A percentile compares a stretch with the other conserved stretches of the same genome.
Conservation (phyloP, 108 stramenopile species). For the Tribonema minus region DNA sequence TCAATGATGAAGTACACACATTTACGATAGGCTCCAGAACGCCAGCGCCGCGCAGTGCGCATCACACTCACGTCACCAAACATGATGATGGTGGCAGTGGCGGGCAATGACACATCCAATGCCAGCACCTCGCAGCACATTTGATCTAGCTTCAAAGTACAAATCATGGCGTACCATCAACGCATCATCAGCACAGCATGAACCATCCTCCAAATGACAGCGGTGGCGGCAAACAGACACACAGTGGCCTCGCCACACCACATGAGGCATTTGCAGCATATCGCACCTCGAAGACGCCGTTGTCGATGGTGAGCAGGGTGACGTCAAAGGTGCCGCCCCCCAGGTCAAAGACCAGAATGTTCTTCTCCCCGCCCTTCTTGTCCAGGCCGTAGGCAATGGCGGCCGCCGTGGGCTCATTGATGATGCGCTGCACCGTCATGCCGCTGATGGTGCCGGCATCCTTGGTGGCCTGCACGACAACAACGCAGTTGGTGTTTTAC, state of each 20-base stretch:
- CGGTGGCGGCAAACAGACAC: too few relatives aligned
- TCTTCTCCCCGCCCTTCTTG: constrained; percentile 75
- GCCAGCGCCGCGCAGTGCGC: too few relatives aligned
- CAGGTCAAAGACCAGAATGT: constrained; percentile 93
- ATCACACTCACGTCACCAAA: neutral
- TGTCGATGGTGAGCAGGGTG: constrained; percentile 86
- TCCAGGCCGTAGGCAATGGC: constrained; percentile 95
- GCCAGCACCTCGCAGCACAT: neutral
- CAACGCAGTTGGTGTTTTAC: neutral
- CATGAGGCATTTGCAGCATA: neutral
- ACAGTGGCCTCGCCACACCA: neutral
- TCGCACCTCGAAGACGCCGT: constrained; percentile 72
- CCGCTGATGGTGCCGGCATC: constrained; percentile 94
- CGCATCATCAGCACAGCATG: neutral
- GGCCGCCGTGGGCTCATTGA: constrained; percentile 97
- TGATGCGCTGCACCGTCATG: constrained; percentile 83
- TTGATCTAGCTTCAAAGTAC: neutral
- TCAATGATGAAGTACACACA: too few relatives aligned
- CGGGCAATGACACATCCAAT: neutral
- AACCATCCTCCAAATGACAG: too few relatives aligned
- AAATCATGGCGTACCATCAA: neutral
- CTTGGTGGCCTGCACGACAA: constrained; percentile 56
- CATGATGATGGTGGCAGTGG: neutral
- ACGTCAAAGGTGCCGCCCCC: constrained; percentile 99
- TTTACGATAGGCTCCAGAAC: too few relatives aligned